A percentile compares a stretch with the other conserved stretches of the same genome.
Evolutionary conservation across 768 basidiomycete species (phyloP).

Genomic region (Macrolepiota fuliginosa): DNA sequence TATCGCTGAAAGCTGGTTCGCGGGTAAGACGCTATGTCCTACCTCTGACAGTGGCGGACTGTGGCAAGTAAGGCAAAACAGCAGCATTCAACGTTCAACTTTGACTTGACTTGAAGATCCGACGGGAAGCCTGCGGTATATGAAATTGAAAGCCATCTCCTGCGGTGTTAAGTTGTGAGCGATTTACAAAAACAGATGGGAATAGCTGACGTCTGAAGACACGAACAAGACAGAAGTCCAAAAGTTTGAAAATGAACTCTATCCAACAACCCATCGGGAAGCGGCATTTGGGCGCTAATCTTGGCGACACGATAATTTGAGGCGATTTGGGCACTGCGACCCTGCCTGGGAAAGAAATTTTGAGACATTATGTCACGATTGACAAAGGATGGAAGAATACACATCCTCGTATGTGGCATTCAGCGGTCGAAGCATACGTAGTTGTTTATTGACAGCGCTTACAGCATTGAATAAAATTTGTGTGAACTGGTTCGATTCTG

Average conservation of each 20-base stretch:
- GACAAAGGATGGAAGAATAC: neutral
- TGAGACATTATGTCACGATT: slow-evolving; percentile 9
- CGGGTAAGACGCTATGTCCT: neutral
- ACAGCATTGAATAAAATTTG: slow-evolving; percentile 12
- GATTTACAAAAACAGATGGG: neutral
- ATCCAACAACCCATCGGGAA: neutral
- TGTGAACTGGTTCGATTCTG: slow-evolving; percentile 8
- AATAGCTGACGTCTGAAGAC: neutral
- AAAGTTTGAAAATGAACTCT: neutral
- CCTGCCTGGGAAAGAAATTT: slow-evolving; percentile 8
- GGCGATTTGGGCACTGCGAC: neutral
- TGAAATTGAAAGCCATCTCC: neutral
- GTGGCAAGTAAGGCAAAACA: neutral
- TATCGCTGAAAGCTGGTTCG: neutral
- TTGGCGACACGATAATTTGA: neutral
- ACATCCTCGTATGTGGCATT: neutral
- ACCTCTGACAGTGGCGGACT: slow-evolving; percentile 7
- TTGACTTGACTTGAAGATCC: neutral
- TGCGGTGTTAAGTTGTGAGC: neutral
- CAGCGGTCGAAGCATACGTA: neutral
- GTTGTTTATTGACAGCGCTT: slow-evolving; percentile 8
- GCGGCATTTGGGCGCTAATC: neutral
- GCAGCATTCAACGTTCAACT: neutral
- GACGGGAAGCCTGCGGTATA: neutral
- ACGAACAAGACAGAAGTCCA: neutral